Base-by-base conservation (phyloP, 257 asterid genomes). In the Solanum lycopersicoides region DNA sequence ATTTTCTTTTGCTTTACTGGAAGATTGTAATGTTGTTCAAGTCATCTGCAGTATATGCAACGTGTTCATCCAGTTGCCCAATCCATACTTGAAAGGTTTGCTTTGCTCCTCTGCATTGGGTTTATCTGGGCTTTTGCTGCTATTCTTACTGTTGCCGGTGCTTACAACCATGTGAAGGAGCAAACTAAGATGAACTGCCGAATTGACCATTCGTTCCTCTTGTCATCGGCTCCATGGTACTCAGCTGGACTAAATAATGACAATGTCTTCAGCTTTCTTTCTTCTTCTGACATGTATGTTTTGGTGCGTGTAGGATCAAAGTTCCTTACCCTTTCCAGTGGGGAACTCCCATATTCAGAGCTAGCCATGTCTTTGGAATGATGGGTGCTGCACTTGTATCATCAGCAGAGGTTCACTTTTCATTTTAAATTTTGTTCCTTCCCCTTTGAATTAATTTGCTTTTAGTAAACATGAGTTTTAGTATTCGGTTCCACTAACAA, bases 301-400 rank as follows among this genome's bases (percentile, higher is more conserved):
- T 21, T 6, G 41, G 23, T n/a, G 69, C 37, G 4, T 53, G 16
- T 53, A 89, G 89, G 88, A 44, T 89, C 85, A 86, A 56, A 90
- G 66, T 92, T 68, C 95, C 98, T 5, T 95, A 95, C 89, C 98
- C 98, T 87, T 93, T 95, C 74, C 96, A 93, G 86, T 94, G 98
- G 98, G 98, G 98, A 63, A 90, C 94, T 75, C 98, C 98, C 37
- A 94, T 95, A 91, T 95, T 95, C 88, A 91, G 96, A 91, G 99
- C 99, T 69, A 92, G 98, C 90, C 98, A 94, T 90, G 94, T 97
- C 44, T 97, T 97, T 47, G 99, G 99, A 68, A 97, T 97, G 99
- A 91, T 96, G 93, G 99, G 99, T 53, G 99, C 99, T 83, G 96
- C 99, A 25, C 93, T 97, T 83, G 99, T 97, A 89, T 93, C 99